Percentiles rank a stretch among this genome's conserved stretches.
phyloP scores from a whole-genome alignment of 768 basidiomycete species.

The Collybiopsis confluens region DNA sequence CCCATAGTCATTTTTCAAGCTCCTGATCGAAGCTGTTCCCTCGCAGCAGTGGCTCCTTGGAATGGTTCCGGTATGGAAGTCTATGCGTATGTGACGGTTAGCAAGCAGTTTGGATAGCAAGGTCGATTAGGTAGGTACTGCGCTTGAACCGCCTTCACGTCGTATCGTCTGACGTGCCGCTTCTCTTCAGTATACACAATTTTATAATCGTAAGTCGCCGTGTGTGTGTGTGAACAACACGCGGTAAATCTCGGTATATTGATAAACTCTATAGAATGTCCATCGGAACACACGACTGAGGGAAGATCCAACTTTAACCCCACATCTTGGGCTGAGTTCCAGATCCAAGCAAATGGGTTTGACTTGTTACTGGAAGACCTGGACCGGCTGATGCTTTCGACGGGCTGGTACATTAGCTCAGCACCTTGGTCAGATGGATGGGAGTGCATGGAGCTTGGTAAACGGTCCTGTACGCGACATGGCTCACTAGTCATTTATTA shows the following conservation, averaged over 20 bases:
- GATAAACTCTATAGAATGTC: conserved; percentile 43
- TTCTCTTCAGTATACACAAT: conserved; percentile 22
- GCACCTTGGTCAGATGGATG: conserved; percentile 48
- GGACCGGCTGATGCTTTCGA: conserved; percentile 46
- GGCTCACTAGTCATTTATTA: background rate
- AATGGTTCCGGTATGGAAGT: conserved; percentile 34
- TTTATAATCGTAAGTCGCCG: conserved; percentile 40
- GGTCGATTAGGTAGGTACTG: conserved; percentile 56
- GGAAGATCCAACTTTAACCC: conserved; percentile 55
- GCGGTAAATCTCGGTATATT: too few relatives aligned
- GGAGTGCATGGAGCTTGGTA: too few relatives aligned
- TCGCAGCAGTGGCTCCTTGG: conserved; percentile 43
- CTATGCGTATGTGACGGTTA: conserved; percentile 55
- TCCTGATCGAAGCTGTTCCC: background rate
- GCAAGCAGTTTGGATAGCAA: conserved; percentile 46
- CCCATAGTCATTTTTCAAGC: conserved; percentile 6
- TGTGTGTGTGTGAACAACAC: background rate
- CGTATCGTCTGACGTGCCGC: background rate
- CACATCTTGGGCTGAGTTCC: conserved; percentile 51
- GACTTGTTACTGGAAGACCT: conserved; percentile 73
- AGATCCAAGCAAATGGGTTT: conserved; percentile 57
- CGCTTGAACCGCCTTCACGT: background rate
- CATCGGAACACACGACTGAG: conserved; percentile 62
- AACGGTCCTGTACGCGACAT: too few relatives aligned
- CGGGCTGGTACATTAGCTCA: conserved; percentile 58